Percentiles rank a stretch among this genome's conserved stretches.
These are phyloP conservation scores for Coniophora puteana DNA, from an alignment of 1,284 basidiomycete genomes.

Conservation along the genomic window DNA sequence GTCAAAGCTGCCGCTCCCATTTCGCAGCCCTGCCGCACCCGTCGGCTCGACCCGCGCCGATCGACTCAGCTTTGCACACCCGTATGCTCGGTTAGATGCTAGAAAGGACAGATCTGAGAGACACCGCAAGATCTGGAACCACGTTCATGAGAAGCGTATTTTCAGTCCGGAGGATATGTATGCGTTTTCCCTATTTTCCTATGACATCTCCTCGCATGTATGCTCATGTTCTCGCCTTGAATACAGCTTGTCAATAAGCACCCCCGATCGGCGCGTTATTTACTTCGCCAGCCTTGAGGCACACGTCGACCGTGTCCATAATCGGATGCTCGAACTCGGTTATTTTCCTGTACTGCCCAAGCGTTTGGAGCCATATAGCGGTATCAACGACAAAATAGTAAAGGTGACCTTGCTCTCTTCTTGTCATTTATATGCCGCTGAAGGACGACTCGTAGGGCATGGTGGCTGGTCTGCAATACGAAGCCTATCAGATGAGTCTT, in stretches of 20 bases:
- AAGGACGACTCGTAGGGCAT: constrained; percentile 47
- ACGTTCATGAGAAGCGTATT: constrained; percentile 65
- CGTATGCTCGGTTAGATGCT: constrained; percentile 59
- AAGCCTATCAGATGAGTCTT: constrained; percentile 50
- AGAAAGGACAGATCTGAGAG: constrained; percentile 62
- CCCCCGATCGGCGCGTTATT: constrained; percentile 56
- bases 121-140: constrained; percentile 72
- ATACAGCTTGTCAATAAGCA: constrained; percentile 58
- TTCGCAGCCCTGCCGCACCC: constrained; percentile 12
- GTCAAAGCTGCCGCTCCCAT: too few species aligned
- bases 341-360: constrained; percentile 51
- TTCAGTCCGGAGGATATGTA: constrained; percentile 67
- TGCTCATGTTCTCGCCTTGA: too few species aligned
- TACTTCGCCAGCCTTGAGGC: constrained; percentile 61
- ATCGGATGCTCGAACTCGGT: constrained; percentile 45
- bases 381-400: constrained; percentile 66
- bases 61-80: constrained; percentile 47
- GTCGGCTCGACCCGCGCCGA: constrained; percentile 15
- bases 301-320: constrained; percentile 57
- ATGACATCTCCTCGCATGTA: neutral
- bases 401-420: constrained; percentile 41
- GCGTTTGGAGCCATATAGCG: constrained; percentile 52
- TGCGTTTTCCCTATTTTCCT: constrained; percentile 14
- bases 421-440: neutral
- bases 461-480: constrained; percentile 66